Evolutionary conservation across 2,329 filamentous ascomycete species (phyloP).

Genomic region (Aspergillus sp.): DNA sequence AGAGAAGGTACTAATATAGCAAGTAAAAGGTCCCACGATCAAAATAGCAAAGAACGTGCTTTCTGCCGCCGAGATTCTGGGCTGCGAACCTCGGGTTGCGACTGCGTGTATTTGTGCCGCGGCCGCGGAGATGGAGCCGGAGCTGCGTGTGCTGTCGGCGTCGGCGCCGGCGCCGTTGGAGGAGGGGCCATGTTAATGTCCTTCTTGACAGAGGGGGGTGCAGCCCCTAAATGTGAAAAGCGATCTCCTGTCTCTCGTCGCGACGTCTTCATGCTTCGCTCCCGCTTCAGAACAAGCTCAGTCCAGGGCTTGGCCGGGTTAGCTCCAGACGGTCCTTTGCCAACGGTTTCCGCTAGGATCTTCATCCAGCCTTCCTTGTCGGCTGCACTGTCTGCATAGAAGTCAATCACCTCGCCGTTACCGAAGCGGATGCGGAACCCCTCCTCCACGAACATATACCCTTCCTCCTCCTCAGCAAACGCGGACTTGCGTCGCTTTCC

Average conservation of each 20-base stretch:
- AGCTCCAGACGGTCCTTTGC: conserved; percentile 51
- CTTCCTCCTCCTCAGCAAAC: conserved; percentile 97
- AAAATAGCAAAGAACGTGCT: conserved; percentile 44
- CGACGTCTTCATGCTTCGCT: conserved; percentile 36
- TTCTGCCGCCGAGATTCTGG: conserved; percentile 41
- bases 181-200: conserved; percentile 23
- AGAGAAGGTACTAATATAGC: background rate
- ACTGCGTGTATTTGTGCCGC: conserved; percentile 42
- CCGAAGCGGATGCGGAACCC: conserved; percentile 98
- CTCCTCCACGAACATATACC: conserved; percentile 99
- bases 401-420: conserved; percentile 97
- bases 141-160: conserved; percentile 23
- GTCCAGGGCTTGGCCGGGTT: conserved; percentile 59
- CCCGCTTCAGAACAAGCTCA: conserved; percentile 57
- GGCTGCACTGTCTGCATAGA: conserved; percentile 84
- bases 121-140: conserved; percentile 25
- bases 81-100: conserved; percentile 39
- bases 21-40: conserved; percentile 9
- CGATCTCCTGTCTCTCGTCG: conserved; percentile 31
- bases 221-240: conserved; percentile 19
- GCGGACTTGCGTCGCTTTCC: conserved; percentile 86
- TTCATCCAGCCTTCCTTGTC: conserved; percentile 97
- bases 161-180: conserved; percentile 30
- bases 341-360: conserved; percentile 71
- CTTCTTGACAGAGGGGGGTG: conserved; percentile 26